Conservation (phyloP, 2,329 filamentous ascomycete species). For the Talaromyces sp. region DNA sequence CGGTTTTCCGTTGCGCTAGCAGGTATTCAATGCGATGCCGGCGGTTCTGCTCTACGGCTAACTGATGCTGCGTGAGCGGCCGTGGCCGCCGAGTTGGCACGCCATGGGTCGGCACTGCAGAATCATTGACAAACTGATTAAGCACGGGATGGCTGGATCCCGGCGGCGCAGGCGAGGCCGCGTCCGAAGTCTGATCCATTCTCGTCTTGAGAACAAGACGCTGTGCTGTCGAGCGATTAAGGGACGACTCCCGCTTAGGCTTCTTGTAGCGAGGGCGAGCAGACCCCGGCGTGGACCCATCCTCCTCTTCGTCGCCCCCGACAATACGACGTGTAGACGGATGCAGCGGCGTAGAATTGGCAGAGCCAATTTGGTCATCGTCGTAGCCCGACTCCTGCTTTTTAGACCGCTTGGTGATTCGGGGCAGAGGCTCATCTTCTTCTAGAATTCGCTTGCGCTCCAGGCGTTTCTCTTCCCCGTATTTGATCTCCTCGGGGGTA, state of each 20-base stretch:
- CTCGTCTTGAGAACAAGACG: constrained; percentile 41
- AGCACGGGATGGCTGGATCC: constrained; percentile 36
- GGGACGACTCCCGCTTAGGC: constrained; percentile 31
- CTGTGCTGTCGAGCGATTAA: constrained; percentile 28
- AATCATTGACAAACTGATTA: constrained; percentile 33
- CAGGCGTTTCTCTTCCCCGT: constrained; percentile 43
- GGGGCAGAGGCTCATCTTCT: constrained; percentile 41
- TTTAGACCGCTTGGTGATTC: constrained; percentile 39
- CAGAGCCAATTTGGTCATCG: constrained; percentile 28
- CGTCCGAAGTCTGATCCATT: constrained; percentile 37
- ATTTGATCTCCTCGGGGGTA: constrained; percentile 42
- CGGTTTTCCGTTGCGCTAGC: constrained; percentile 36
- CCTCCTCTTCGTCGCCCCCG: constrained; percentile 34
- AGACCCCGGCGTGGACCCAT: constrained; percentile 29
- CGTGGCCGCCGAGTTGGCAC: constrained; percentile 36
- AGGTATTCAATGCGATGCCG: constrained; percentile 44
- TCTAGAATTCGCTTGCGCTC: constrained; percentile 46
- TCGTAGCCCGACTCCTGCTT: constrained; percentile 31
- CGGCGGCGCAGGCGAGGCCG: constrained; percentile 38
- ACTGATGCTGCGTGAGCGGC: constrained; percentile 45
- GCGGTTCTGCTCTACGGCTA: constrained; percentile 44
- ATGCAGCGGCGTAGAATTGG: constrained; percentile 33
- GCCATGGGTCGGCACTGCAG: constrained; percentile 21
- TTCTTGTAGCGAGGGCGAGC: constrained; percentile 35
- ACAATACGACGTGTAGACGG: constrained; percentile 25